Conservation (phyloP, 306 rosid genomes). For the Quercus agrifolia region DNA sequence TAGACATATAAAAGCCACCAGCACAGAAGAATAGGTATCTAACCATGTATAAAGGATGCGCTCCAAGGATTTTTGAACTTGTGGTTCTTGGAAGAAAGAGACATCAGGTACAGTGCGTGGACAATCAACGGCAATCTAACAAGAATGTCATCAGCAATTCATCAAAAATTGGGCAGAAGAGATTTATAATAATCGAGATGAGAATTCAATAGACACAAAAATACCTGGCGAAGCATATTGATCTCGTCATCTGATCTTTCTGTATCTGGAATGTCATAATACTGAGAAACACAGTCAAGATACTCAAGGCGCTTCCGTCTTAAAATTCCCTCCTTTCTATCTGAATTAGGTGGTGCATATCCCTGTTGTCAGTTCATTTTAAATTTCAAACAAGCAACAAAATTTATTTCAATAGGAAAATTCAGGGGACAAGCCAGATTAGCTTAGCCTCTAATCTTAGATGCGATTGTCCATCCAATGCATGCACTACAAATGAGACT, state of each 20-base stretch:
- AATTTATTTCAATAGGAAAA: slow-evolving; percentile 12
- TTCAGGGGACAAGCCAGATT: slow-evolving; percentile 11
- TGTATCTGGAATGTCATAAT: slow-evolving; percentile 78
- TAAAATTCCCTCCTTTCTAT: slow-evolving; percentile 93
- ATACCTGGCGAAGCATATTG: slow-evolving; percentile 98
- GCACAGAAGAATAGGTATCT: slow-evolving; percentile 16
- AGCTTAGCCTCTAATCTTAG: neutral
- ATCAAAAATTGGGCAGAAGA: slow-evolving; percentile 21
- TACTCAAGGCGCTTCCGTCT: slow-evolving; percentile 92
- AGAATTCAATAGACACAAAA: slow-evolving; percentile 10
- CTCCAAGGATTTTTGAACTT: slow-evolving; percentile 92
- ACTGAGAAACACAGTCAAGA: slow-evolving; percentile 89
- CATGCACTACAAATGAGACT: neutral
- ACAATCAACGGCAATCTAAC: slow-evolving; percentile 86
- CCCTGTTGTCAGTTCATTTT: slow-evolving; percentile 93
- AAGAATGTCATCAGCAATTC: neutral
- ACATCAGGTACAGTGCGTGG: slow-evolving; percentile 98
- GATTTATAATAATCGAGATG: slow-evolving; percentile 9
- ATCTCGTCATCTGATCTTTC: slow-evolving; percentile 95
- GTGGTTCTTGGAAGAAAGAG: slow-evolving; percentile 74
- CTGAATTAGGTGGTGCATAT: slow-evolving; percentile 99
- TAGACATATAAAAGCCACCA: neutral
- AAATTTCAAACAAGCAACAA: slow-evolving; percentile 51
- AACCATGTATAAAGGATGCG: slow-evolving; percentile 91
- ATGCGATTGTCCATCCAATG: neutral